These are phyloP conservation scores for Berkeleyomyces basicola DNA, from an alignment of 2,329 filamentous ascomycete species.

Conservation along the genomic window DNA sequence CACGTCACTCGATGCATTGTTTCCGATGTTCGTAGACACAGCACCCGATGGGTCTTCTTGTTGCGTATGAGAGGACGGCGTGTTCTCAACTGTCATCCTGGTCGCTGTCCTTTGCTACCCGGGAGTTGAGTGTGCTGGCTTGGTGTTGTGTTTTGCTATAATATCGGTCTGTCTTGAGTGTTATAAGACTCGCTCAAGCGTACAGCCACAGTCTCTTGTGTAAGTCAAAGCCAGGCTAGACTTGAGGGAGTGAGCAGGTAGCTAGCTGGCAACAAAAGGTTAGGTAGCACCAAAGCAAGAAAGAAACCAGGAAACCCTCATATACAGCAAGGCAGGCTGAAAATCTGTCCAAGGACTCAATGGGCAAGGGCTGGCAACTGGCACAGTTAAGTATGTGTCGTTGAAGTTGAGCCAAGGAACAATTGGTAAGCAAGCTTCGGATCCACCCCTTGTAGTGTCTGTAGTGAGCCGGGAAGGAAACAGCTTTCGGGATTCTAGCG, in stretches of 20 bases:
- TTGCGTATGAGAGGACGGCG: neutral
- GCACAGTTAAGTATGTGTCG: neutral
- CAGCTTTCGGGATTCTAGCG: neutral
- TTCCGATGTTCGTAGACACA: conserved; percentile 1
- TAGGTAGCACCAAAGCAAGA: too few relatives aligned
- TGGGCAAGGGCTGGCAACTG: neutral
- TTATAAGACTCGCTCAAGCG: neutral
- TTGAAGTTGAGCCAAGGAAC: neutral
- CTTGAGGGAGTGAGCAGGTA: neutral
- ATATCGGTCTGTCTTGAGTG: neutral
- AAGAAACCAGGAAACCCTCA: neutral
- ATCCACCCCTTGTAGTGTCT: neutral
- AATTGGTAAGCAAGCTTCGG: neutral
- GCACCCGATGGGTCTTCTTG: neutral
- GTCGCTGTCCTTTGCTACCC: neutral
- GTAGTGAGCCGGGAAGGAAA: neutral
- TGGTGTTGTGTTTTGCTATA: neutral
- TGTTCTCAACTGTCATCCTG: neutral
- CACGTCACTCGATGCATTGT: conserved; percentile 15
- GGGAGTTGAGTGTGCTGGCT: neutral
- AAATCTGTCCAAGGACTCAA: neutral
- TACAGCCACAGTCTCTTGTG: neutral
- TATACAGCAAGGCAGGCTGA: neutral
- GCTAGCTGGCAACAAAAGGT: neutral
- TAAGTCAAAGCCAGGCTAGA: neutral